Percentiles rank a stretch among this genome's conserved stretches.
Conservation (phyloP, 306 rosid species). For the Malus fusca region DNA sequence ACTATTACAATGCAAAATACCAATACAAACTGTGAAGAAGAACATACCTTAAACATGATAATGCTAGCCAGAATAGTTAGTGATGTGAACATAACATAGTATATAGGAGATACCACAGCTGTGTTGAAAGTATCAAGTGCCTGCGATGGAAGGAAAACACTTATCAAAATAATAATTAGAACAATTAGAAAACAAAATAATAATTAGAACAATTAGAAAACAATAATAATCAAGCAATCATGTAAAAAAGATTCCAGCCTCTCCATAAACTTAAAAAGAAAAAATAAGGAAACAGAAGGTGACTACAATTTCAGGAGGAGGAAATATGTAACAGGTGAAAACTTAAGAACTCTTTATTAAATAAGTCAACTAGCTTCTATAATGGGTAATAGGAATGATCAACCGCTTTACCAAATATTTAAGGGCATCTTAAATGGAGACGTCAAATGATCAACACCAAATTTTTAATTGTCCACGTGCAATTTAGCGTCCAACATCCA, state of each 20-base stretch:
- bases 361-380: too few relatives aligned
- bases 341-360: too few relatives aligned
- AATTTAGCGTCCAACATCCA: not conserved
- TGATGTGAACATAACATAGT: slow-evolving; percentile 96
- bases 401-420: too few relatives aligned
- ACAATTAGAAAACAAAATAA: not conserved
- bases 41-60: slow-evolving; percentile 92
- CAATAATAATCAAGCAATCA: not conserved
- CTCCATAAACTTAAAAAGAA: not conserved
- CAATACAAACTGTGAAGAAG: slow-evolving; percentile 3
- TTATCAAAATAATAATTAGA: not conserved
- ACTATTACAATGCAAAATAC: not conserved
- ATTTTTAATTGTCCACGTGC: not conserved
- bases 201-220: not conserved
- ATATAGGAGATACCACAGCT: slow-evolving; percentile 99
- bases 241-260: not conserved
- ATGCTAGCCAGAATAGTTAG: slow-evolving; percentile 94
- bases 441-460: not conserved
- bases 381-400: too few relatives aligned
- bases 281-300: not conserved
- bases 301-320: not conserved
- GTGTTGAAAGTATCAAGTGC: slow-evolving; percentile 98
- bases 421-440: not conserved
- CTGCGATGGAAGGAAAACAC: slow-evolving; percentile 38
- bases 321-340: too few relatives aligned